Evolutionary conservation across 1,284 basidiomycete genomes (phyloP), one percentile per base, ranked within the genome.

Genomic region (Cryptococcus maquisensis): DNA sequence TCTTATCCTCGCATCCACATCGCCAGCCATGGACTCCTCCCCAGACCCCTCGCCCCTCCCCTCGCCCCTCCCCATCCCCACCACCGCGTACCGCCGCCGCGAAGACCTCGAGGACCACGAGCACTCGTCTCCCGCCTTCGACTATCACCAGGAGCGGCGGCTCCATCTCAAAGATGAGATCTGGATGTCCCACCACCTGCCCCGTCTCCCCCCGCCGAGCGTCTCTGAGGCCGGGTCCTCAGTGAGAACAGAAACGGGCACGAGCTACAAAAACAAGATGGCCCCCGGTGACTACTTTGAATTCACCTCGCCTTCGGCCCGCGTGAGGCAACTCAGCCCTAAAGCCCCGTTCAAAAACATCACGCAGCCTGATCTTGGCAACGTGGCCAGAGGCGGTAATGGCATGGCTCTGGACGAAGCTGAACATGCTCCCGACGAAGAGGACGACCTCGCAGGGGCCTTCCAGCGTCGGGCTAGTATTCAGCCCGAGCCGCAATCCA

Each of bases 81-180:
- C 18, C 9, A 24, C 48, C 10, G 39, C 37, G 3, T 49, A 49
- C 38, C 16, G 47, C 15, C 24, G 28, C 21, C 42, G 35, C 37
- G 28, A 51, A 20, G 39, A 44, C 21, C 46, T 37, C 21, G 54
- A 49, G n/a, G 59, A 63, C 38, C 50, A 57, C 46, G 24, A 48
- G 2, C 62, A 64, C 50, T 46, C 60, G 5, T 75, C 73, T 9
- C 74, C 75, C n/a, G 69, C 72, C 1, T 77, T 77, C 58, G 68
- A 72, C 43, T 77, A 76, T 49, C 75, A 77, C 57, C 70, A 75
- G 53, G 69, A 75, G 46, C 59, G 69, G 13, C 60, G 74, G 38
- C 57, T 74, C 16, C 71, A 72, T 51, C 62, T 72, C 51, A 64
- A 71, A 50, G 74, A 75, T 60, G 73, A 74, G 56, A 72, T 73